Conservation (phyloP, 371 early-diverging fungal species). For the Rhizomucor miehei region DNA sequence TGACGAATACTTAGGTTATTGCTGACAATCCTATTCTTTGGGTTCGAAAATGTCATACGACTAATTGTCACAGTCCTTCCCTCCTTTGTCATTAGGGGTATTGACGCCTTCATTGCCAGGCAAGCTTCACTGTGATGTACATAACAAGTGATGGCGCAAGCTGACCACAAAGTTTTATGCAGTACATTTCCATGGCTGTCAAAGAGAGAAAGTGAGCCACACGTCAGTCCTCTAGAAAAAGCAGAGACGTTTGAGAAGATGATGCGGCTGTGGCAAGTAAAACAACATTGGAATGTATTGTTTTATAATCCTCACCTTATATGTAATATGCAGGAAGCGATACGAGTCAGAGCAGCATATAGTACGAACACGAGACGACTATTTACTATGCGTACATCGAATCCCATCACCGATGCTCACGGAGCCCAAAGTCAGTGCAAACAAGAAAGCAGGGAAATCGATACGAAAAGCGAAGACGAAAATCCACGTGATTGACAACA, state of each 20-base stretch:
- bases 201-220: conserved; percentile 45
- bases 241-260: conserved; percentile 65
- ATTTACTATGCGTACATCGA: conserved; percentile 84
- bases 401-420: conserved; percentile 50
- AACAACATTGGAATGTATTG: not conserved
- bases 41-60: conserved; percentile 65
- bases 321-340: conserved; percentile 22
- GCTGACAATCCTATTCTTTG: conserved; percentile 64
- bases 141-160: not conserved
- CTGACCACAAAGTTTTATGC: not conserved
- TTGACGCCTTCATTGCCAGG: conserved; percentile 39
- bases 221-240: conserved; percentile 58
- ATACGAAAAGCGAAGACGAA: not conserved
- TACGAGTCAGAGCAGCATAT: conserved; percentile 85
- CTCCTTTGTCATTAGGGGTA: conserved; percentile 40
- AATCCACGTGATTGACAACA: conserved; percentile 32
- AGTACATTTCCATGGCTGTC: conserved; percentile 55
- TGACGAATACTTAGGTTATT: conserved; percentile 31
- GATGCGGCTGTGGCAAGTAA: conserved; percentile 60
- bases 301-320: not conserved
- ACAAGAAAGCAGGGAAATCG: conserved; percentile 5
- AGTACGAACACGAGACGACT: conserved; percentile 86
- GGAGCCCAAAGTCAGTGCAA: conserved; percentile 4
- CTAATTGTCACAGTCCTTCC: conserved; percentile 66
- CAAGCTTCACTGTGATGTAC: conserved; percentile 9